Base-by-base conservation (phyloP, 768 basidiomycete genomes). In the Lactarius quietus region DNA sequence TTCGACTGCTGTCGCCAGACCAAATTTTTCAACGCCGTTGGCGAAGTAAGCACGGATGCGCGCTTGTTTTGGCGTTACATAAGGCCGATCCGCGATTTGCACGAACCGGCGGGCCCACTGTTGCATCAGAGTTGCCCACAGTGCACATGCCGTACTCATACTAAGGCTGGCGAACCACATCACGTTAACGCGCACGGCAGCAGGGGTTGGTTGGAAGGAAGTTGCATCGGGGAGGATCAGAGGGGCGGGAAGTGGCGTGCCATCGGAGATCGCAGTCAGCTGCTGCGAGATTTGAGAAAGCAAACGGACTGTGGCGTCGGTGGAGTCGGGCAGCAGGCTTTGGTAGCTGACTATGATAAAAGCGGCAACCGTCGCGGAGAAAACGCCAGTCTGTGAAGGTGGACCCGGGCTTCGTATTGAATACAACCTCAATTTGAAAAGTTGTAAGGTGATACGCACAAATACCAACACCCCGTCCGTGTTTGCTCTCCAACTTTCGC, bases 311-410 rank as follows among this genome's bases (percentile, higher is more conserved):
- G 68, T 53, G 35, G 43, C 12, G 35, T 63, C 52, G 41, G 12
- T 45, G n/a, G 66, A 28, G 51, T 67, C 61, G 28, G 63, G 61
- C 39, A 67, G 66, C 35, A 72, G 52, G 15, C 43, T n/a, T 31
- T 61, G 63, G 43, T 68, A 70, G 35, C 71, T 66, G 58, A 65
- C 62, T 23, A 72, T 36, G 54, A 69, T 58, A 39, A 73, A 71
- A 5, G 67, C 38, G 6, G 72, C 71, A 15, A 71, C 51, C n/a
- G 65, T 64, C 1, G 70, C 71, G n/a, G 70, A 70, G 64, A 73
- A 72, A 20, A 73, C 63, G 57, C 72, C 72, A 0, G 72, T 69
- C 72, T 73, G 23, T 10, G 10, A 9, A 12, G 36, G 36, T 36
- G 10, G 36, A 7, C 8, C 10, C 10, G 10, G 33, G 33, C 33